Conservation (phyloP, 108 stramenopile genomes). For the Phaeodactylum tricornutum region DNA sequence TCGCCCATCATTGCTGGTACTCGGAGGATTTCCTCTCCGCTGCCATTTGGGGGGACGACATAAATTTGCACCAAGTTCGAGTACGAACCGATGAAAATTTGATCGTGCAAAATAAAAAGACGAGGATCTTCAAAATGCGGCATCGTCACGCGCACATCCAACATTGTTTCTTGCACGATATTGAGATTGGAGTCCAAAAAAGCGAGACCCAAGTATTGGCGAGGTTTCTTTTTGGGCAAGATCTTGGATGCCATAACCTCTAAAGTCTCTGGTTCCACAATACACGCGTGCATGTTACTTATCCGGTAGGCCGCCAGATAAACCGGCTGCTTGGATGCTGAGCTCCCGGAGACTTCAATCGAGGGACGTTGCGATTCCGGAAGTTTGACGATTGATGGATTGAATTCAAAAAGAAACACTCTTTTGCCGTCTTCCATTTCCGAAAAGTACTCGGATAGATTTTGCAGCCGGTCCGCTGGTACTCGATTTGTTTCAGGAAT, state of each 20-base stretch:
- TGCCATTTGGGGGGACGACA: no score
- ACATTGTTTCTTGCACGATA: not conserved
- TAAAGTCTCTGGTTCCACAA: not conserved
- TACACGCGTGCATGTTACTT: not conserved
- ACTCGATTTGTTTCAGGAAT: not conserved
- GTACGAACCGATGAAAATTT: conserved; percentile 2
- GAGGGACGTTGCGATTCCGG: not conserved
- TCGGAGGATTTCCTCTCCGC: no score
- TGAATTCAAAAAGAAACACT: not conserved
- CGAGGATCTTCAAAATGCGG: not conserved
- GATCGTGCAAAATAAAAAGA: not conserved
- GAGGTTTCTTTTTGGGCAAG: not conserved
- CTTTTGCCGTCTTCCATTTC: not conserved
- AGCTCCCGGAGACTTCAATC: no score
- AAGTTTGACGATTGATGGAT: conserved; percentile 1
- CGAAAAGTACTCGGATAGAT: not conserved
- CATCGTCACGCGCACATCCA: not conserved
- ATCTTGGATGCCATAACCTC: not conserved
- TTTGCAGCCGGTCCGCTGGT: not conserved
- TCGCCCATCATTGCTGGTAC: no score
- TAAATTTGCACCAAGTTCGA: no score
- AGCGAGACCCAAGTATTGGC: not conserved
- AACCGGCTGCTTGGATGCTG: not conserved
- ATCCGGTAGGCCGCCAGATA: conserved; percentile 1
- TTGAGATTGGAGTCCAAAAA: not conserved